Base-by-base conservation (phyloP, 73 alveolate genomes). In the Paramecium octaurelia region DNA sequence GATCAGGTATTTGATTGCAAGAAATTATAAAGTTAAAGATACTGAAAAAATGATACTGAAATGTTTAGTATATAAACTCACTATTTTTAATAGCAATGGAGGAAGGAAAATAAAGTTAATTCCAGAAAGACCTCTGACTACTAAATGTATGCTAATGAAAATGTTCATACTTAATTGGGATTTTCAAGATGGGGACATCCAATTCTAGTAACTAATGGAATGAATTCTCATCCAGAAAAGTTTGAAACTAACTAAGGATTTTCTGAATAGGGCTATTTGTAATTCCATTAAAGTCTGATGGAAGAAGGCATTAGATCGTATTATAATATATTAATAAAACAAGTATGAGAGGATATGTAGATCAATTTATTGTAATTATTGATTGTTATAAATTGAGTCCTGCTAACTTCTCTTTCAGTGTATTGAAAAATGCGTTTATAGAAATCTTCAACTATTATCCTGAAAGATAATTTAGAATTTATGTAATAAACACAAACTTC, bases 141-240 rank as follows among this genome's bases (percentile, higher is more conserved):
- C 44, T 31, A 40, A 77, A 21, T n/a, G 23, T 77, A 43, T 77
- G 27, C 31, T 8, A 24, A 36, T 20, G 71, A 43, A 21, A 46
- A 77, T 77, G 46, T 77, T 7, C 73, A 77, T 77, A 21, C 54
- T 6, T 4, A 23, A 40, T 43, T 77, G 21, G 90, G 90, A 6
- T 77, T 29, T 76, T 40, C 73, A 31, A 77, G 54, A 77, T 77
- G 90, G 90, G 90, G 90, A 8, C 90, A 77, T 77, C 90, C 90
- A n/a, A 46, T 77, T 46, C 8, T 77, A 77, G 8, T 29, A n/a
- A 77, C 71, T 9, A 43, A 36, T 46, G 90, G 21, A 77, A 40
- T 29, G 40, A 10, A 46, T 43, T 77, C 75, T 0, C 68, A 77
- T 23, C 90, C 90, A 29, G 68, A 40, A 9, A 43, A 43, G 21